phyloP scores from a whole-genome alignment of 2,329 filamentous ascomycete species.

The Meredithiella fracta region DNA sequence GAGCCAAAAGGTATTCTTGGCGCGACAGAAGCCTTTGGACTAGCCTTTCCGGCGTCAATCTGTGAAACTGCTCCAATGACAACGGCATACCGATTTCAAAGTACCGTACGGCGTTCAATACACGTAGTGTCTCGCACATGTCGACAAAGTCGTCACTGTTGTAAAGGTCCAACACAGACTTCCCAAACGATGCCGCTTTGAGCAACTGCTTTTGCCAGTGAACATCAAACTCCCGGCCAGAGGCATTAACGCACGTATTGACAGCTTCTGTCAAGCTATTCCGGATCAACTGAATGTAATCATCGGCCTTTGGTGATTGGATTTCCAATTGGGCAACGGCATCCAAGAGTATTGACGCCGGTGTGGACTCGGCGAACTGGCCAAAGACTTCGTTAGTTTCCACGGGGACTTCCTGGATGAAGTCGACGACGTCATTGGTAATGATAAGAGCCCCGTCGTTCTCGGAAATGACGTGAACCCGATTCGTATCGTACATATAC shows the following conservation, averaged over 20 bases:
- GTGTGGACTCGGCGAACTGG: slow-evolving; percentile 71
- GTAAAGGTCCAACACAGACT: slow-evolving; percentile 91
- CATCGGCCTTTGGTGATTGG: slow-evolving; percentile 91
- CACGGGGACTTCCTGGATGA: slow-evolving; percentile 81
- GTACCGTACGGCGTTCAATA: slow-evolving; percentile 80
- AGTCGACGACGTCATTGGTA: slow-evolving; percentile 91
- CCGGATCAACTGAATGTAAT: slow-evolving; percentile 89
- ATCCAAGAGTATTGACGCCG: slow-evolving; percentile 83
- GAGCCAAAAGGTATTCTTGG: slow-evolving; percentile 76
- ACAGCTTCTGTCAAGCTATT: slow-evolving; percentile 81
- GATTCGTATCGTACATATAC: slow-evolving; percentile 78
- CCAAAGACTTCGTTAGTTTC: slow-evolving; percentile 81
- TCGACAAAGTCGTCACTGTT: slow-evolving; percentile 98
- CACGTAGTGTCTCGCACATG: slow-evolving; percentile 85
- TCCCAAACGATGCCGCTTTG: slow-evolving; percentile 94
- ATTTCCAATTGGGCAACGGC: slow-evolving; percentile 81
- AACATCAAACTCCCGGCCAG: slow-evolving; percentile 76
- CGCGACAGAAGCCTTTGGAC: slow-evolving; percentile 73
- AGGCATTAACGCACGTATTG: slow-evolving; percentile 81
- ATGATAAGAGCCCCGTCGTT: slow-evolving; percentile 77
- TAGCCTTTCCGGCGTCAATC: slow-evolving; percentile 77
- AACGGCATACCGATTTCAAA: slow-evolving; percentile 82
- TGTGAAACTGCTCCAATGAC: slow-evolving; percentile 85
- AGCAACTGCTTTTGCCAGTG: slow-evolving; percentile 91
- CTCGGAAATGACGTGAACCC: slow-evolving; percentile 71